phyloP scores from a whole-genome alignment of 495 filamentous ascomycete species.

The Chaetomium cochliodes region DNA sequence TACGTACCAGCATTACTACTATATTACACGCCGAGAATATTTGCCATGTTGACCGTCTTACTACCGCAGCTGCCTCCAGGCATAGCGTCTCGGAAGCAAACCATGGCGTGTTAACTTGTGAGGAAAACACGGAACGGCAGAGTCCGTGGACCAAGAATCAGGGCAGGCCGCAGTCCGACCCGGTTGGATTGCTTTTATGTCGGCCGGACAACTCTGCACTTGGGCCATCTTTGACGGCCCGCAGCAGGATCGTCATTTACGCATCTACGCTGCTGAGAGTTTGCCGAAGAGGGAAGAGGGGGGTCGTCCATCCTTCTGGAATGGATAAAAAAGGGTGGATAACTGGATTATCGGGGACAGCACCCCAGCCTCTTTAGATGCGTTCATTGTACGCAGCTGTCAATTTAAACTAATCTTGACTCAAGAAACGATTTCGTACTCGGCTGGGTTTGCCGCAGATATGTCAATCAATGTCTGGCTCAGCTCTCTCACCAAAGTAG shows the following conservation, averaged over 20 bases:
- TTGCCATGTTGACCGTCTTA: not conserved
- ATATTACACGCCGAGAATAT: not conserved
- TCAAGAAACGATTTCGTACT: not conserved
- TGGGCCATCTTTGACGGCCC: not conserved
- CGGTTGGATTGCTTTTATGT: not conserved
- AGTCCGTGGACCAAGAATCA: not conserved
- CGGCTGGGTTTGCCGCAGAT: not conserved
- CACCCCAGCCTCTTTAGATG: not conserved
- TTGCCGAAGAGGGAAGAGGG: not conserved
- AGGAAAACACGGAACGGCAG: not conserved
- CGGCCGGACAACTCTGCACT: not conserved
- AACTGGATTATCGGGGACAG: not conserved
- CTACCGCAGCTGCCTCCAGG: slow-evolving; percentile 16
- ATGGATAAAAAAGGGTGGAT: not conserved
- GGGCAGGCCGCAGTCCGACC: not conserved
- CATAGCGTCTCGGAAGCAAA: slow-evolving; percentile 5
- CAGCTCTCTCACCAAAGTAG: too few species aligned
- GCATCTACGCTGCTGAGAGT: not conserved
- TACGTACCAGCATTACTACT: slow-evolving; percentile 29
- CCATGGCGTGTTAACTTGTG: not conserved
- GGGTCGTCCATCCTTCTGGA: not conserved
- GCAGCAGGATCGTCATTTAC: not conserved
- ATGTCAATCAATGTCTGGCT: too few species aligned
- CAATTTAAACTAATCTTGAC: not conserved
- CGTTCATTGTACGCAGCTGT: not conserved